phyloP scores from a whole-genome alignment of 306 rosid genomes.

The Carpinus fangiana region DNA sequence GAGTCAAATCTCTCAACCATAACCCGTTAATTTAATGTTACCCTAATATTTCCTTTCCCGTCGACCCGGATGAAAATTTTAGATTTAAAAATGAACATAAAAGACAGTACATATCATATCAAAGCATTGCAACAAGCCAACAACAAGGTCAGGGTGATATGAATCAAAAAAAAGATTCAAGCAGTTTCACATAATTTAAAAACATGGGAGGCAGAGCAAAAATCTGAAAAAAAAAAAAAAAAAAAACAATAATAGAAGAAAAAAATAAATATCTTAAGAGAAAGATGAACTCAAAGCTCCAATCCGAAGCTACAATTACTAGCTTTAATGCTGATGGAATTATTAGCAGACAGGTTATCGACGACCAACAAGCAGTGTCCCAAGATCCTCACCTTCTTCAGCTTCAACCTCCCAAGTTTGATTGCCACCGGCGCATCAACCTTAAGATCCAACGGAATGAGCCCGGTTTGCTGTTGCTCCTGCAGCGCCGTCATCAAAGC shows the following conservation, averaged over 20 bases:
- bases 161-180: neutral
- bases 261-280: too few relatives aligned
- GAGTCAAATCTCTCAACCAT: too few relatives aligned
- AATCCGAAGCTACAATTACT: constrained; percentile 63
- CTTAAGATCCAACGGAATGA: constrained; percentile 69
- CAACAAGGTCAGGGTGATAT: too few relatives aligned
- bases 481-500: constrained; percentile 67
- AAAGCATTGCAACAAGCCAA: too few relatives aligned
- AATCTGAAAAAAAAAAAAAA: neutral
- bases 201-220: neutral
- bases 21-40: too few relatives aligned
- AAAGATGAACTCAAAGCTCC: constrained; percentile 43
- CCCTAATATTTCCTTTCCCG: neutral
- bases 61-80: neutral
- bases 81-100: neutral
- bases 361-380: constrained; percentile 73
- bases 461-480: constrained; percentile 77
- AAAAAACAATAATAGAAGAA: neutral
- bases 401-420: constrained; percentile 69
- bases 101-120: neutral
- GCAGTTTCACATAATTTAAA: neutral
- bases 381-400: constrained; percentile 64
- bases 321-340: constrained; percentile 74
- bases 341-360: constrained; percentile 73
- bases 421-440: constrained; percentile 70